Evolutionary conservation across 495 filamentous ascomycete genomes (phyloP), one percentile per base, ranked within the genome.

Genomic region (Lentithecium fluviatile): DNA sequence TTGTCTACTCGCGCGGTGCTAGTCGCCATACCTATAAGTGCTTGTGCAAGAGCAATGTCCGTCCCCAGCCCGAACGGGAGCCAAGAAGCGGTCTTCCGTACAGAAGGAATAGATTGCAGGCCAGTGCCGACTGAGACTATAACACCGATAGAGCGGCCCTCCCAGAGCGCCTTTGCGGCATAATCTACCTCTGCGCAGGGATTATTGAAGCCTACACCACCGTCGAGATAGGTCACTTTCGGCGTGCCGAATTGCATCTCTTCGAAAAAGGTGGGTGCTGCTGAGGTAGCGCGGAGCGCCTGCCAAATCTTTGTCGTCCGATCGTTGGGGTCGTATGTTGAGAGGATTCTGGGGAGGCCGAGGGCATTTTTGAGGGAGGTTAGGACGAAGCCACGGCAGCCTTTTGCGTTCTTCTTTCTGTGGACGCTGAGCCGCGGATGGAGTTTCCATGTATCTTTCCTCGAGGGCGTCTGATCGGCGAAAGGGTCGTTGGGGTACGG

Each of bases 131-230:
- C 69, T 25, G 64, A 67, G 15, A 71, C 69, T 26, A 71, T 68
- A 40, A 60, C 52, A 50, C 67, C 67, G 40, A 71, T 68, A 6
- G 57, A 51, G 0, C 69, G 56, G 10, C 64, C 67, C 51, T 63
- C 58, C 67, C 67, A 71, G 10, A 71, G 47, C 21, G 60, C 56
- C 55, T 70, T 69, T 29, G 69, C 69, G 24, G 64, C 67, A 45
- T 70, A 69, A 53, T 67, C 67, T 20, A 71, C 64, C 52, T 71
- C 67, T 17, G 67, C 69, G 50, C 64, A 65, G 24, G 69, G 69
- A 40, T 69, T 70, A 54, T 71, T 71, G 67, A 67, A 71, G 47
- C 73, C 73, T n/a, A 71, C 55, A 26, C 69, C 67, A 10, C 69
- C 69, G 49, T 71, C 69, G 12, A 71, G 51, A 37, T 69, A 71